Percentiles rank a stretch among this genome's conserved stretches.
Conservation (phyloP, 257 asterid species). For the Plantago major region DNA sequence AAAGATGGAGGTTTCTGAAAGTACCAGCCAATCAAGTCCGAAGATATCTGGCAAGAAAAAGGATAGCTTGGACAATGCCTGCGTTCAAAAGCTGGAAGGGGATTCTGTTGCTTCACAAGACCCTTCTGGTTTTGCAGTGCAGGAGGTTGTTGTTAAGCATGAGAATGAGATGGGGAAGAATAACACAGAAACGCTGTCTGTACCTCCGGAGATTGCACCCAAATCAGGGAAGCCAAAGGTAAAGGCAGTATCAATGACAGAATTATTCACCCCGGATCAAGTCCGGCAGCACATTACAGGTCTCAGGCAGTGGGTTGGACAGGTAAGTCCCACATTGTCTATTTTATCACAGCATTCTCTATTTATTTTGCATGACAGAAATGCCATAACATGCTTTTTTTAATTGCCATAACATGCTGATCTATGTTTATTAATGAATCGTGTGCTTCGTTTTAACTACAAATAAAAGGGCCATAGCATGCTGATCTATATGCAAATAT, state of each 20-base stretch:
- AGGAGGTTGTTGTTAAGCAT: conserved; percentile 36
- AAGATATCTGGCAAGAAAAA: conserved; percentile 33
- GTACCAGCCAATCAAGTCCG: conserved; percentile 42
- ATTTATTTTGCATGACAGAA: conserved; percentile 12
- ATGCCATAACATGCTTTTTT: background rate
- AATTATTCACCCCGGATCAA: conserved; percentile 92
- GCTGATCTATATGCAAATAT: background rate
- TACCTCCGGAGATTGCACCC: conserved; percentile 56
- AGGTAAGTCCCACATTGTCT: conserved; percentile 45
- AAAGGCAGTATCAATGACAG: conserved; percentile 92
- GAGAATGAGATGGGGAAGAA: conserved; percentile 51
- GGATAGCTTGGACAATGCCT: conserved; percentile 37
- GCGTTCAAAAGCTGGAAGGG: conserved; percentile 33
- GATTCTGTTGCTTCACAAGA: conserved; percentile 38
- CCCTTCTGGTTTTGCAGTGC: conserved; percentile 42
- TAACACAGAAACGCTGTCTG: conserved; percentile 46
- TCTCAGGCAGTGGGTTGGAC: conserved; percentile 98
- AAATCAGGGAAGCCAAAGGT: conserved; percentile 89
- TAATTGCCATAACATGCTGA: background rate
- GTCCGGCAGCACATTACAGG: conserved; percentile 78
- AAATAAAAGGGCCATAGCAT: no score
- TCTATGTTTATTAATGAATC: background rate
- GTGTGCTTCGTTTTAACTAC: no score
- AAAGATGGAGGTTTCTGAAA: conserved; percentile 50
- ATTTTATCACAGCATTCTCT: conserved; percentile 11